Evolutionary conservation across 2,329 filamentous ascomycete species (phyloP), one percentile per base, ranked within the genome.

Genomic region (Diplodia sapinea): DNA sequence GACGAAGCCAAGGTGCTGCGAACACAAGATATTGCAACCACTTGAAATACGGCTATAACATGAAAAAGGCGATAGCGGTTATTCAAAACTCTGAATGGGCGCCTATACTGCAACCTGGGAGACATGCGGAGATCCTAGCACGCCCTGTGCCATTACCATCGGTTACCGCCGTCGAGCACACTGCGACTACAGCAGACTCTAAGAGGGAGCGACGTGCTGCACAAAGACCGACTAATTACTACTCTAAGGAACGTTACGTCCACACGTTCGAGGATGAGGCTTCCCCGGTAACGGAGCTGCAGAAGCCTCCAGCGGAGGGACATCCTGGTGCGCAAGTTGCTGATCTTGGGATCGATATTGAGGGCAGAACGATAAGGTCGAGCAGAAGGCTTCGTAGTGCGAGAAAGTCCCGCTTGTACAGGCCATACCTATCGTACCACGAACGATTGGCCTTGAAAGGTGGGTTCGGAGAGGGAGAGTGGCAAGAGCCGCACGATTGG

Each of bases 1-100:
- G 71, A 12, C 74, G 82, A 3, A 73, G 65, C 11, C 72, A 72
- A 13, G 23, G 50, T 4, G 69, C 70, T 9, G 67, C 78, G 0
- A 74, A 77, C 47, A 74, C 69, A 13, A 70, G 71, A 2, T 79
- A 77, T 38, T 77, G 50, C 38, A 69, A 68, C 8, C 63, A 29
- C 2, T 43, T 69, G 2, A 47, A 59, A 20, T 15, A 50, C 74
- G 1, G 69, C 65, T 2, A 70, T 69, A 8, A 43, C 3, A 49
- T 67, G 50, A 74, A 20, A 75, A 38, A 49, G 6, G 75, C 62
- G 73, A 74, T 66, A 71, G 75, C 50, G 70, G 76, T 54, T 17
- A 20, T 57, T 20, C 65, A 13, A 72, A 33, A 70, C 5, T 63
- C 59, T 1, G 1, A n/a, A n/a, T 63, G 59, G 59, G 43, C 47